Percentiles rank a stretch among this genome's conserved stretches.
These are phyloP conservation scores for Neurospora sp. DNA, from an alignment of 495 filamentous ascomycete genomes.

Conservation along the genomic window DNA sequence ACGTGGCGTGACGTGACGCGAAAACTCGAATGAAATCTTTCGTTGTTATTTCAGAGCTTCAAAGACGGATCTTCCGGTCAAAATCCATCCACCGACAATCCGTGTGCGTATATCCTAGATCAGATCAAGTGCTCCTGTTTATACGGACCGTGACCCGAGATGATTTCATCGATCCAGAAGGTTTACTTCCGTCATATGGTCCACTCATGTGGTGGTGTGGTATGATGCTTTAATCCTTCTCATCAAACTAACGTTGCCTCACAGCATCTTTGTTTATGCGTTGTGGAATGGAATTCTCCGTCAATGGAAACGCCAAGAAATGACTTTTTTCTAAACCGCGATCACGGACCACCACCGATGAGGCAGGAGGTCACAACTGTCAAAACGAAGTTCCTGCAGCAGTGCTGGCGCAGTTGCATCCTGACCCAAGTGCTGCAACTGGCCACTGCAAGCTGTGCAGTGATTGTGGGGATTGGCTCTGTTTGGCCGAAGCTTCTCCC, in stretches of 20 bases:
- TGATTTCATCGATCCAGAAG: background rate
- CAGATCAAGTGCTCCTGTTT: background rate
- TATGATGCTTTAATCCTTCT: background rate
- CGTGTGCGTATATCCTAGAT: no score
- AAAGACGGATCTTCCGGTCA: background rate
- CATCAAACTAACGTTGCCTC: background rate
- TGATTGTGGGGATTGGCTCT: background rate
- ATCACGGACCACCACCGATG: background rate
- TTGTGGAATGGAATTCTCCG: background rate
- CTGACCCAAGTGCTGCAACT: background rate
- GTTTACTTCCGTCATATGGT: background rate
- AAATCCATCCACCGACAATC: no score
- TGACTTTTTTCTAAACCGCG: background rate
- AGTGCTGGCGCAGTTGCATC: background rate
- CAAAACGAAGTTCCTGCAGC: background rate
- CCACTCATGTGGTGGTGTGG: background rate
- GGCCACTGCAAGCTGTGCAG: background rate
- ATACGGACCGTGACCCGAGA: background rate
- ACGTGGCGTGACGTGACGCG: background rate
- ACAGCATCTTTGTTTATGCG: background rate
- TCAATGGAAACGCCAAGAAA: background rate
- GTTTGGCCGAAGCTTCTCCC: background rate
- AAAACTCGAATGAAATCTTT: background rate
- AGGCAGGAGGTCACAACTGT: background rate
- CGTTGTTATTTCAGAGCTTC: background rate